These are phyloP conservation scores for Aspergillus kassunensis DNA, from an alignment of 495 filamentous ascomycete genomes.

Conservation along the genomic window DNA sequence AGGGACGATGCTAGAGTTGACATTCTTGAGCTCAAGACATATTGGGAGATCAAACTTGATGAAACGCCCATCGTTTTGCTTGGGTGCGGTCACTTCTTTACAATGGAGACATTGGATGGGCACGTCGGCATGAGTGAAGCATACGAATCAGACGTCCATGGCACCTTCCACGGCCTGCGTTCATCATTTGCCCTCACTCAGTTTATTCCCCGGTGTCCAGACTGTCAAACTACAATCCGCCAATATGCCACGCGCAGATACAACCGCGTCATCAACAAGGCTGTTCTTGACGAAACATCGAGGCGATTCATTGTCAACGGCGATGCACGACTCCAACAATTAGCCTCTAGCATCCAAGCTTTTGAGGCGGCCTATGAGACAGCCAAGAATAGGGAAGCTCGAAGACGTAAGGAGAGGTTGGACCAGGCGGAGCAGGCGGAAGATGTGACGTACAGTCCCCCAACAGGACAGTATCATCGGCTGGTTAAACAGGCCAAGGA, in stretches of 20 bases:
- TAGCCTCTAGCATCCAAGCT: neutral
- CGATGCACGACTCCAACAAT: neutral
- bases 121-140: conserved; percentile 50
- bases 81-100: conserved; percentile 47
- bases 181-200: conserved; percentile 45
- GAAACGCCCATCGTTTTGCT: conserved; percentile 58
- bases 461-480: too few species aligned
- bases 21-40: conserved; percentile 52
- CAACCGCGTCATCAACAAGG: conserved; percentile 59
- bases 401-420: neutral
- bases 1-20: conserved; percentile 35
- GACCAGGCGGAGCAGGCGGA: neutral
- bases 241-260: conserved; percentile 62
- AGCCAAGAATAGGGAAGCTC: neutral
- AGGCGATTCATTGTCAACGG: conserved; percentile 54
- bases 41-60: conserved; percentile 54
- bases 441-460: too few species aligned
- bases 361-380: neutral
- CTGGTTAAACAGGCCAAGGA: neutral
- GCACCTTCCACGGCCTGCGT: conserved; percentile 38
- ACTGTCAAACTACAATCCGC: conserved; percentile 1
- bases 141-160: conserved; percentile 11
- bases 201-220: conserved; percentile 2
- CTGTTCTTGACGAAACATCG: conserved; percentile 59
- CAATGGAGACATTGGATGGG: conserved; percentile 58